Evolutionary conservation across 192 early-diverging fungal genomes (phyloP).

Genomic region (Umbelopsis sp.): DNA sequence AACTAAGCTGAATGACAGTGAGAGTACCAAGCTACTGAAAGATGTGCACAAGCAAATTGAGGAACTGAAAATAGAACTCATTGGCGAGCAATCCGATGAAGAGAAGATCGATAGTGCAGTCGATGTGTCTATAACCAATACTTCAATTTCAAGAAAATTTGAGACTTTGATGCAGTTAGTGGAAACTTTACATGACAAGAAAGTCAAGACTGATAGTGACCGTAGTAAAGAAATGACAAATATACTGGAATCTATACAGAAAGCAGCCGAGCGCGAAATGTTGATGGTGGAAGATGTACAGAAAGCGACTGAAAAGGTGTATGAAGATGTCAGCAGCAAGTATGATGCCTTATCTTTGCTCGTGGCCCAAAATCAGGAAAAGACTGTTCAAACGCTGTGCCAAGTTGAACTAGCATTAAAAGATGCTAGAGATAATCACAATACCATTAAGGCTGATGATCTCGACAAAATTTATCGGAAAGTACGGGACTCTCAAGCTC

Average conservation of each 20-base stretch:
- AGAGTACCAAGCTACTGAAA: constrained; percentile 9
- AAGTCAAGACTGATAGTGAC: neutral
- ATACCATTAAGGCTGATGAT: constrained; percentile 1
- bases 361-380: neutral
- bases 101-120: constrained; percentile 12
- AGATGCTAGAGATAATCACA: constrained; percentile 11
- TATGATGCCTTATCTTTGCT: neutral
- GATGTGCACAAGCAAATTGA: constrained; percentile 15
- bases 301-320: constrained; percentile 6
- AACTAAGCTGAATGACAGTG: neutral
- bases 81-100: constrained; percentile 15
- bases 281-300: constrained; percentile 1
- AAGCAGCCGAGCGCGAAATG: neutral
- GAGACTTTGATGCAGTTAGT: constrained; percentile 30
- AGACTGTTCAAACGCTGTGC: neutral
- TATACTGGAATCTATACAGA: neutral
- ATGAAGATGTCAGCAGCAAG: neutral
- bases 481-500: constrained; percentile 7
- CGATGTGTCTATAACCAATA: neutral
- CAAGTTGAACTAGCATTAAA: neutral
- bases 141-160: constrained; percentile 32
- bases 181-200: constrained; percentile 26
- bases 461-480: constrained; percentile 21
- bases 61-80: constrained; percentile 23
- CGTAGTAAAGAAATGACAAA: constrained; percentile 2